Percentiles rank a stretch among this genome's conserved stretches.
These are phyloP conservation scores for Paramyrothecium sp. DNA, from an alignment of 2,329 filamentous ascomycete species.

Conservation along the genomic window DNA sequence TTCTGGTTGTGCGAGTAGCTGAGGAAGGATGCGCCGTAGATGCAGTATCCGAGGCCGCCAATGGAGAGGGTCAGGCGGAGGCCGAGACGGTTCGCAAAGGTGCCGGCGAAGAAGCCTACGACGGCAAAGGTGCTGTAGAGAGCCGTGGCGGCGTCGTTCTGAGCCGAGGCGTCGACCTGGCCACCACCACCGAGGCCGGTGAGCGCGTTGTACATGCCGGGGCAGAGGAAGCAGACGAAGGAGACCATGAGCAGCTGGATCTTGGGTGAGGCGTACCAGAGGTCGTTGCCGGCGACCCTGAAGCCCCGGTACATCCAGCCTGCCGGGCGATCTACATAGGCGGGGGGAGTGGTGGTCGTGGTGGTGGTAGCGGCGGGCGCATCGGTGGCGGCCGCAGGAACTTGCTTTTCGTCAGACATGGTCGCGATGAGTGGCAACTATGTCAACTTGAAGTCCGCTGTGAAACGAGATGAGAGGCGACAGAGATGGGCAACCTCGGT, in stretches of 20 bases:
- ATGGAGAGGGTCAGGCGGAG: constrained; percentile 65
- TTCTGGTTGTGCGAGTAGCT: constrained; percentile 63
- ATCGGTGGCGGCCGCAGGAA: background rate
- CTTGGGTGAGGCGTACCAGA: constrained; percentile 73
- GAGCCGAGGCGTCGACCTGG: constrained; percentile 40
- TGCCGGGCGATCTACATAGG: constrained; percentile 28
- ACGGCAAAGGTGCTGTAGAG: constrained; percentile 69
- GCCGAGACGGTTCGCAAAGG: constrained; percentile 73
- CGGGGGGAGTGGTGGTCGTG: background rate
- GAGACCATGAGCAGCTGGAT: constrained; percentile 68
- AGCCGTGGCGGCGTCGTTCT: constrained; percentile 41
- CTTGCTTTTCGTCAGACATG: constrained; percentile 1
- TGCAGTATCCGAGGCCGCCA: constrained; percentile 72
- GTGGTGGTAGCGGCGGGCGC: background rate
- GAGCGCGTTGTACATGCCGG: constrained; percentile 71
- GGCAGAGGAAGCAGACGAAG: constrained; percentile 58
- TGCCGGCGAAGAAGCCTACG: constrained; percentile 69
- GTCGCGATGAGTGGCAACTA: background rate
- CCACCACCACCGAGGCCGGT: constrained; percentile 62
- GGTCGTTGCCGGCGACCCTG: constrained; percentile 37
- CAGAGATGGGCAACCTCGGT: too few species aligned
- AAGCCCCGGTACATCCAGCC: constrained; percentile 67
- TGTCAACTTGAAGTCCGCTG: too few species aligned
- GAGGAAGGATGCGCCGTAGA: constrained; percentile 70
- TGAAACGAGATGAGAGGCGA: too few species aligned